phyloP scores from a whole-genome alignment of 2,329 filamentous ascomycete species.

The Colletotrichum lini region DNA sequence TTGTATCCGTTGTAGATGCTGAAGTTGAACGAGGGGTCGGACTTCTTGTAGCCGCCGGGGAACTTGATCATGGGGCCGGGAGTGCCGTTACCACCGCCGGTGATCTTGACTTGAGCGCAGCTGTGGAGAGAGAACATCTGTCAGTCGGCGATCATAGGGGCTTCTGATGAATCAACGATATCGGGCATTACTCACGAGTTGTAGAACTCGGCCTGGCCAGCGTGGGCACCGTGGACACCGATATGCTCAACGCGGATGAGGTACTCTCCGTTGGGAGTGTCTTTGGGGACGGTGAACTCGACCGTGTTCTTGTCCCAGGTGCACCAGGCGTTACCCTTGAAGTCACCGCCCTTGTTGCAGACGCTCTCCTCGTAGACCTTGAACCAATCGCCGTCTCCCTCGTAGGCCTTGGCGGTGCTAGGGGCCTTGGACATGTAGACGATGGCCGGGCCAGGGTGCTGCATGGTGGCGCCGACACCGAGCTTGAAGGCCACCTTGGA shows the following conservation, averaged over 20 bases:
- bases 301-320: conserved; percentile 45
- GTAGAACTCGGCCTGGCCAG: conserved; percentile 1
- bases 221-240: conserved; percentile 38
- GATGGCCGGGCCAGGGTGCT: conserved; percentile 45
- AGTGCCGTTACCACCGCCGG: conserved; percentile 43
- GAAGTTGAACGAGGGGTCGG: conserved; percentile 45
- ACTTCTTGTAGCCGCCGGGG: conserved; percentile 49
- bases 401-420: conserved; percentile 47
- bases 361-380: conserved; percentile 47
- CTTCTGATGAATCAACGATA: conserved; percentile 35
- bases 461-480: conserved; percentile 42
- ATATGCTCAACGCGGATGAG: conserved; percentile 54
- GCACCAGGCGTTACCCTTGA: conserved; percentile 46
- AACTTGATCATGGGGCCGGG: conserved; percentile 48
- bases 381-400: conserved; percentile 49
- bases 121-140: neutral
- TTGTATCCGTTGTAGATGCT: conserved; percentile 45
- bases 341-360: conserved; percentile 43
- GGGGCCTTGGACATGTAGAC: conserved; percentile 49
- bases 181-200: neutral
- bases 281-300: conserved; percentile 52
- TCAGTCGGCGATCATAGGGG: neutral
- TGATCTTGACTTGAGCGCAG: conserved; percentile 45
- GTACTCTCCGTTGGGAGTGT: conserved; percentile 55
- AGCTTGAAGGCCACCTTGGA: conserved; percentile 45